phyloP scores from a whole-genome alignment of 768 basidiomycete genomes.

The Trametes sanguinea region DNA sequence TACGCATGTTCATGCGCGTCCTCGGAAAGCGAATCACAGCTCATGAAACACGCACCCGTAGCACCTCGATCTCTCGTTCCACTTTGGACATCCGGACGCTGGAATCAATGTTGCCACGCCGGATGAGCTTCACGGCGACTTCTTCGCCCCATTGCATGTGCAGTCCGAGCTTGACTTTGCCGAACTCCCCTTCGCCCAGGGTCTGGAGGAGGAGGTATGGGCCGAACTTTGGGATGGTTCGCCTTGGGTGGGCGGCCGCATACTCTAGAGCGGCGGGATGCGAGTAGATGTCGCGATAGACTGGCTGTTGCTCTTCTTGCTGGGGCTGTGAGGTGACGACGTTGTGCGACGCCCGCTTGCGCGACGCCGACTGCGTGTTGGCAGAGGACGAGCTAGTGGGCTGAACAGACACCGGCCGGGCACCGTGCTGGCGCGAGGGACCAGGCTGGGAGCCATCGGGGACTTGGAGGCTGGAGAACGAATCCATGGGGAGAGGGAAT shows the following conservation, averaged over 20 bases:
- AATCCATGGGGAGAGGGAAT: slow-evolving; percentile 30
- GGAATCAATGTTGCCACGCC: slow-evolving; percentile 88
- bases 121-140: slow-evolving; percentile 97
- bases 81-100: slow-evolving; percentile 90
- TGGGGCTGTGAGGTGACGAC: slow-evolving; percentile 57
- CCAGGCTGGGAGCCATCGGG: slow-evolving; percentile 46
- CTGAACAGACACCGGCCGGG: slow-evolving; percentile 63
- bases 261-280: slow-evolving; percentile 88
- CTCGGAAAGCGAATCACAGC: slow-evolving; percentile 18
- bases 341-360: slow-evolving; percentile 73
- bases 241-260: slow-evolving; percentile 75
- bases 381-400: slow-evolving; percentile 44
- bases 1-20: slow-evolving; percentile 15
- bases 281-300: slow-evolving; percentile 73
- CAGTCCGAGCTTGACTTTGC: slow-evolving; percentile 97
- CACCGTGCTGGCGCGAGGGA: slow-evolving; percentile 45
- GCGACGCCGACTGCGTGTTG: slow-evolving; percentile 36
- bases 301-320: slow-evolving; percentile 45
- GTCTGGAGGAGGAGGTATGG: slow-evolving; percentile 96
- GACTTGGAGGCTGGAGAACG: slow-evolving; percentile 42
- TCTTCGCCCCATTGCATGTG: slow-evolving; percentile 94
- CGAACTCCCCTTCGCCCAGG: slow-evolving; percentile 97
- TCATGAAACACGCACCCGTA: slow-evolving; percentile 64
- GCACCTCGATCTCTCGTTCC: slow-evolving; percentile 95
- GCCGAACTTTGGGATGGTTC: slow-evolving; percentile 92